Conservation (phyloP, 2,329 filamentous ascomycete species). For the Trichocomaceae sp. region DNA sequence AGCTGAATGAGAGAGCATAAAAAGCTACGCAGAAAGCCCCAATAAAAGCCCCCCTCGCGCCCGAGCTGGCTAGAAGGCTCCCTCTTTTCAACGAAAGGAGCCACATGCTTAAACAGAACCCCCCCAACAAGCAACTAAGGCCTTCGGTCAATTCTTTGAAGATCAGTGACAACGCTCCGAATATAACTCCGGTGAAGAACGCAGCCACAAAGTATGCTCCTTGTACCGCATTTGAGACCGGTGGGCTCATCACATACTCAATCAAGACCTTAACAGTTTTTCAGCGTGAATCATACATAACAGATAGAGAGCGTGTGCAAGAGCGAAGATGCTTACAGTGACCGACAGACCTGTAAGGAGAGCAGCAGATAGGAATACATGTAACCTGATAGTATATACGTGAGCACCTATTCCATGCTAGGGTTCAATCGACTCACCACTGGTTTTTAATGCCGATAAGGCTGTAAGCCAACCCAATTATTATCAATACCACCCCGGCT, state of each 20-base stretch:
- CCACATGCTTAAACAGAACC: constrained; percentile 88
- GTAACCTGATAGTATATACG: constrained; percentile 41
- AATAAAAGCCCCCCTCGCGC: constrained; percentile 68
- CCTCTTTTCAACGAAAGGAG: constrained; percentile 69
- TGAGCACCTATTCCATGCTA: constrained; percentile 1
- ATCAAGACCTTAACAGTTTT: constrained; percentile 56
- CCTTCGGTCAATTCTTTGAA: constrained; percentile 81
- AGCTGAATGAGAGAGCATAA: constrained; percentile 72
- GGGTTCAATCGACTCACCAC: constrained; percentile 38
- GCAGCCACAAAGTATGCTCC: constrained; percentile 80
- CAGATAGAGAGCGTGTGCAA: neutral
- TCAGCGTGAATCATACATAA: neutral
- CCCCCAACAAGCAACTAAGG: constrained; percentile 78
- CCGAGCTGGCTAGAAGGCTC: constrained; percentile 59
- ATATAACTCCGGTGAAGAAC: constrained; percentile 62
- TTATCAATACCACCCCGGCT: constrained; percentile 67
- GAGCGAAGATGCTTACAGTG: constrained; percentile 41
- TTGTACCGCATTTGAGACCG: constrained; percentile 68
- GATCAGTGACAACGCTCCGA: constrained; percentile 67
- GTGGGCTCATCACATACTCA: constrained; percentile 77
- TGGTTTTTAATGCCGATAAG: constrained; percentile 77
- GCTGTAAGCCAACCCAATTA: constrained; percentile 63
- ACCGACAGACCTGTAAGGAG: constrained; percentile 68
- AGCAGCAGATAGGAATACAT: constrained; percentile 72
- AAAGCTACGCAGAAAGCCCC: constrained; percentile 59